phyloP scores from a whole-genome alignment of 345 rosid species.

The Geranium rotundifolium region DNA sequence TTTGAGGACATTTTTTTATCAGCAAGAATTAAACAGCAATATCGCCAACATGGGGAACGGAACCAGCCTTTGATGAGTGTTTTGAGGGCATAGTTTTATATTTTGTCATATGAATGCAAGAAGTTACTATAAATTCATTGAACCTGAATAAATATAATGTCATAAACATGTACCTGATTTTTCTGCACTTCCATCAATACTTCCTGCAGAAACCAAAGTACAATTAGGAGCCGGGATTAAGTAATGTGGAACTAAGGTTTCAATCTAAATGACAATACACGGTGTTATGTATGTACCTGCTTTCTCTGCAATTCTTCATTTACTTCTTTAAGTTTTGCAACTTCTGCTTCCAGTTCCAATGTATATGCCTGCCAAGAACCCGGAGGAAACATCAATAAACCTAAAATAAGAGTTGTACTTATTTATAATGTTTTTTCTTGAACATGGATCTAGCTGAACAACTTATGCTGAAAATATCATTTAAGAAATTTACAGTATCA shows the following conservation, averaged over 20 bases:
- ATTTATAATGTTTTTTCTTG: background rate
- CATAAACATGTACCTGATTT: slow-evolving; percentile 31
- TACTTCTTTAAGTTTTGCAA: slow-evolving; percentile 66
- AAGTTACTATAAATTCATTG: background rate
- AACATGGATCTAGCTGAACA: background rate
- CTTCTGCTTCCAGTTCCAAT: slow-evolving; percentile 82
- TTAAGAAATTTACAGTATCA: no score
- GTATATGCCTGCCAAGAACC: slow-evolving; percentile 69
- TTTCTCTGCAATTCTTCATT: slow-evolving; percentile 64
- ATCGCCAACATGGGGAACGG: no score
- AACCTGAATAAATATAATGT: background rate
- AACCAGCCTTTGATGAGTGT: no score
- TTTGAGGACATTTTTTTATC: no score
- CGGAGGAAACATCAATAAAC: background rate
- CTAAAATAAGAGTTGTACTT: background rate
- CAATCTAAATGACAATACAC: background rate
- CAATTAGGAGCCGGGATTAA: background rate
- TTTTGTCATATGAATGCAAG: background rate
- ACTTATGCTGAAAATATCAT: no score
- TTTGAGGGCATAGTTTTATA: background rate
- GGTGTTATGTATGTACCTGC: slow-evolving; percentile 34
- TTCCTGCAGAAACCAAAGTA: slow-evolving; percentile 36
- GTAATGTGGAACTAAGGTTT: background rate
- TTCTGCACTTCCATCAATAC: slow-evolving; percentile 45
- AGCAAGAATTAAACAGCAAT: no score